phyloP scores from a whole-genome alignment of 495 filamentous ascomycete species.

The Trichoderma orchidacearum region DNA sequence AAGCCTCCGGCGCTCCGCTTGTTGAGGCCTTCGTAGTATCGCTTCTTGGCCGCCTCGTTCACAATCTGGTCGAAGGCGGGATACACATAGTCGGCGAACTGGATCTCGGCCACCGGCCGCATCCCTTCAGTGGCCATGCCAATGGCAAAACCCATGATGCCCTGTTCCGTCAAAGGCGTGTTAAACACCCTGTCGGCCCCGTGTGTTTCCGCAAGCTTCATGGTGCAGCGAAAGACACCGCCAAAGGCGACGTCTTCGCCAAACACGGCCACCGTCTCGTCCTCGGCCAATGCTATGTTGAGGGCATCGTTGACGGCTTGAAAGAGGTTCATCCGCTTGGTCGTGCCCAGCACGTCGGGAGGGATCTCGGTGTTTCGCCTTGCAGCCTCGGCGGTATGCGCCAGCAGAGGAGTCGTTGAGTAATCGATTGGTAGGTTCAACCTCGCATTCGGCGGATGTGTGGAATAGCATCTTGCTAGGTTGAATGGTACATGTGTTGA shows the following conservation, averaged over 20 bases:
- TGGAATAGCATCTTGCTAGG: constrained; percentile 21
- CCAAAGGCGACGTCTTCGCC: constrained; percentile 97
- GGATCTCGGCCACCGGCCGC: constrained; percentile 89
- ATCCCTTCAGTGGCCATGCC: constrained; percentile 83
- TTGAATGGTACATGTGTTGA: background rate
- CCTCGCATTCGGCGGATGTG: constrained; percentile 35
- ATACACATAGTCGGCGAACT: constrained; percentile 96
- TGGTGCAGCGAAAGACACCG: constrained; percentile 90
- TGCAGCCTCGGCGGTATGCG: constrained; percentile 60
- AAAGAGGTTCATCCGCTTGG: constrained; percentile 81
- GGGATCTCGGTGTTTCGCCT: constrained; percentile 54
- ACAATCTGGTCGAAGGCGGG: constrained; percentile 96
- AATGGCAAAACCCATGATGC: constrained; percentile 88
- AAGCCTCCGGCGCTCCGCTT: constrained; percentile 60
- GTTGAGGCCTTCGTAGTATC: constrained; percentile 70
- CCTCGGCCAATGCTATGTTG: constrained; percentile 63
- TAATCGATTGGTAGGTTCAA: constrained; percentile 88
- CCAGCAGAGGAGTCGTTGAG: constrained; percentile 63
- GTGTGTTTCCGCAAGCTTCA: constrained; percentile 76
- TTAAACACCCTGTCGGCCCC: constrained; percentile 90
- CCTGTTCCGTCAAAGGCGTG: constrained; percentile 87
- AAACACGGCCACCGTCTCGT: constrained; percentile 80
- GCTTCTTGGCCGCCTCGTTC: constrained; percentile 88
- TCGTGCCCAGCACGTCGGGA: constrained; percentile 49
- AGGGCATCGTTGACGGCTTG: constrained; percentile 87